Conservation (phyloP, 306 rosid genomes). For the Vachellia pachyceras region DNA sequence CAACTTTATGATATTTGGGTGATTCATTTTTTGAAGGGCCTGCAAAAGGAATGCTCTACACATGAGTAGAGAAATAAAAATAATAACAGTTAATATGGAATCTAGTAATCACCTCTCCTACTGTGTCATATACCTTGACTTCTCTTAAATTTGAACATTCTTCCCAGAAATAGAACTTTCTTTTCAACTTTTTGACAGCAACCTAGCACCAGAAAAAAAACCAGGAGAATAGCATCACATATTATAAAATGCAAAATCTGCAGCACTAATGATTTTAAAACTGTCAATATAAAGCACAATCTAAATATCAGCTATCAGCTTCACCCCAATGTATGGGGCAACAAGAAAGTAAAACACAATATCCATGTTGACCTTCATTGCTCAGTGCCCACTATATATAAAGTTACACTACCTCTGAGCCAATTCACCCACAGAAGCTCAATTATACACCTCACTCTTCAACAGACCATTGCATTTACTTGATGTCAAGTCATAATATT, state of each 20-base stretch:
- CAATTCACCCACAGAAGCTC: no score
- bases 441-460: no score
- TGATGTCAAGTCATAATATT: neutral
- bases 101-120: constrained; percentile 13
- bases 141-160: constrained; percentile 80
- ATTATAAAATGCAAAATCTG: constrained; percentile 25
- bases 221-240: constrained; percentile 29
- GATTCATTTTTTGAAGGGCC: constrained; percentile 77
- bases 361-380: constrained; percentile 13
- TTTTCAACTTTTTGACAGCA: constrained; percentile 89
- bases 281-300: constrained; percentile 2
- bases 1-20: constrained; percentile 82
- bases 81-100: constrained; percentile 26
- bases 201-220: constrained; percentile 52
- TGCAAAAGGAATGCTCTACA: constrained; percentile 48
- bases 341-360: constrained; percentile 13
- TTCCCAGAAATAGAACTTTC: constrained; percentile 88
- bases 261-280: constrained; percentile 5
- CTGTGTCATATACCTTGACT: constrained; percentile 63
- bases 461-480: constrained; percentile 17
- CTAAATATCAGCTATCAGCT: constrained; percentile 7
- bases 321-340: neutral
- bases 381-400: constrained; percentile 15
- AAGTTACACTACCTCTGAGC: no score
- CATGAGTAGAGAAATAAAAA: constrained; percentile 31